Conservation (phyloP, 192 early-diverging fungal genomes). For the Backusella sp. region DNA sequence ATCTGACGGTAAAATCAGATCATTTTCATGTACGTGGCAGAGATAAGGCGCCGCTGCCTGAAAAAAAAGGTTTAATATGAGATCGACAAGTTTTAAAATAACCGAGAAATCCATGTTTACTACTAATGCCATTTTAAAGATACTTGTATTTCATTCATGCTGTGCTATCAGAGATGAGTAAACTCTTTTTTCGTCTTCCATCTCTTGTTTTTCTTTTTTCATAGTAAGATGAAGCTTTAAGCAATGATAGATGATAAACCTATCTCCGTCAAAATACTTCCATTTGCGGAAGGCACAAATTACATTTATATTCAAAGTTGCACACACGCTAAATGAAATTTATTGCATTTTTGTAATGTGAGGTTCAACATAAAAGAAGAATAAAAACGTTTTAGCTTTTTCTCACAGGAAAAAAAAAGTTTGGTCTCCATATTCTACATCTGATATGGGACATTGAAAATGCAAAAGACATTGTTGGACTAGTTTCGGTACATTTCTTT, state of each 20-base stretch:
- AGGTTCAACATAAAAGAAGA: no score
- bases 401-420: no score
- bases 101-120: background rate
- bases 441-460: no score
- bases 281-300: background rate
- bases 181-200: background rate
- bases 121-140: background rate
- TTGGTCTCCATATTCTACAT: no score
- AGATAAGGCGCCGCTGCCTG: no score
- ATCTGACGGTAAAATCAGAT: no score
- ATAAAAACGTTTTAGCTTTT: no score
- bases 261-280: background rate
- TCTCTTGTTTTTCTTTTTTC: background rate
- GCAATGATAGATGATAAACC: background rate
- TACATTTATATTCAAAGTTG: background rate
- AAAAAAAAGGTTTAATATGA: background rate
- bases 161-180: no score
- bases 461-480: no score
- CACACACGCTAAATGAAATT: background rate
- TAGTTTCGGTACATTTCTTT: no score
- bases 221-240: background rate
- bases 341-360: background rate
- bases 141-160: background rate
- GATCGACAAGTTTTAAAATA: background rate
- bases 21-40: no score